phyloP scores from a whole-genome alignment of 768 basidiomycete species.

The Fomitopsis serialis region DNA sequence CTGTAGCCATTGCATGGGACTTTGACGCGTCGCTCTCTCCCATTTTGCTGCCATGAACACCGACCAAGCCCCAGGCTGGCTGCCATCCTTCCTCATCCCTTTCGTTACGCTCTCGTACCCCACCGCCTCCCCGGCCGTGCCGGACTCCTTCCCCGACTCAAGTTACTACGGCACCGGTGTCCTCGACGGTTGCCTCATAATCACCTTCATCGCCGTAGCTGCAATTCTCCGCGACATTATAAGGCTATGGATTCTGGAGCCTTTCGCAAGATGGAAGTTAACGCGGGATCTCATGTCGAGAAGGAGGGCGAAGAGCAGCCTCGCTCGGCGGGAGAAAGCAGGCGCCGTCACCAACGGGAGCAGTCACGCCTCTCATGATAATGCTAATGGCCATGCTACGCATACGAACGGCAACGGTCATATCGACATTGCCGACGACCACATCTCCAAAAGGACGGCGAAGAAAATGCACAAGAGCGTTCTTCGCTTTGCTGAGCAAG shows the following conservation, averaged over 20 bases:
- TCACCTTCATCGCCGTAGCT: slow-evolving; percentile 82
- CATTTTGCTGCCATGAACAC: slow-evolving; percentile 32
- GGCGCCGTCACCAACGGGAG: slow-evolving; percentile 34
- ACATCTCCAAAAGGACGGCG: slow-evolving; percentile 38
- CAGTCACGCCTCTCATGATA: slow-evolving; percentile 23
- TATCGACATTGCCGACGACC: neutral
- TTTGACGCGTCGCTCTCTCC: slow-evolving; percentile 28
- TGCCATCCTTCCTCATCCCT: slow-evolving; percentile 52
- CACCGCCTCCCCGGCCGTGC: slow-evolving; percentile 42
- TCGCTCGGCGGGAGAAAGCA: slow-evolving; percentile 22
- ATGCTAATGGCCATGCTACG: slow-evolving; percentile 27
- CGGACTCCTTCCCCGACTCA: slow-evolving; percentile 72
- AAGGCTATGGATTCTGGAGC: slow-evolving; percentile 71
- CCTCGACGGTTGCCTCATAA: slow-evolving; percentile 72
- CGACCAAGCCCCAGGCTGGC: slow-evolving; percentile 31
- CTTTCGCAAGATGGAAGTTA: slow-evolving; percentile 77
- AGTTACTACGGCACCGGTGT: slow-evolving; percentile 68
- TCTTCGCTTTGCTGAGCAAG: slow-evolving; percentile 91
- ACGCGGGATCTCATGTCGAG: slow-evolving; percentile 39
- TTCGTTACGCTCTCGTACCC: slow-evolving; percentile 77
- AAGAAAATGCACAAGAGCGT: slow-evolving; percentile 66
- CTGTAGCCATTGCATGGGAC: slow-evolving; percentile 23
- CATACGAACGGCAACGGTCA: slow-evolving; percentile 33
- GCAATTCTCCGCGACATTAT: slow-evolving; percentile 78
- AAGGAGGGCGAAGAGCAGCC: slow-evolving; percentile 14